Evolutionary conservation across 2,329 filamentous ascomycete species (phyloP), one percentile per base, ranked within the genome.

Genomic region (Fusarium globosum): DNA sequence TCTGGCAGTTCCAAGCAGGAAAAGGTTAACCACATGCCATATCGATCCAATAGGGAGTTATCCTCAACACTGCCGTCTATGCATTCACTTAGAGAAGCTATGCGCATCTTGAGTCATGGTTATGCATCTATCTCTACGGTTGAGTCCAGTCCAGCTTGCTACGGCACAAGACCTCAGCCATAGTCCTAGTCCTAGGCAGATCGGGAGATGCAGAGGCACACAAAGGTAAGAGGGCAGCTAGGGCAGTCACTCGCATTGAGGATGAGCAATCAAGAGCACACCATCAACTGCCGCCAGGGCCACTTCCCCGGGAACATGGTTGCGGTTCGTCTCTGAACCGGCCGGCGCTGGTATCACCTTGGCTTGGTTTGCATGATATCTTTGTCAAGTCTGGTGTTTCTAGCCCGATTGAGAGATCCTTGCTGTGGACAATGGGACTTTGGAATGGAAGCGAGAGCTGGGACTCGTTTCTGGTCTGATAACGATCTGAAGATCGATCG

Each of bases 41-140:
- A 64, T 65, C 60, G 56, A 58, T 59, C 76, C 76, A 78, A 77
- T 78, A 46, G 62, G 75, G 62, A 65, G 52, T 45, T 77, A 74
- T 62, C 73, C 68, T 65, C 64, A 33, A 67, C 67, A 68, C 64
- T 72, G 61, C 72, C 71, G 63, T 61, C 55, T 56, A 70, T 74
- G 58, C 61, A 75, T 56, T 68, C 71, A 72, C 68, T 72, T 69
- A 69, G 61, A 59, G 26, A 30, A 41, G 53, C 57, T 30, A 57
- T 57, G 55, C 53, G 49, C 61, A 58, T 61, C 68, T 63, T 72
- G 76, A 77, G 74, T 78, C 76, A 76, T 77, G 72, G 49, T 69
- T 60, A 67, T 72, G 74, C 70, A 56, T 65, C 61, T 61, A 56
- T 65, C 61, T 61, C 52, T 72, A 74, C 68, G 68, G 57, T 63